A percentile compares a stretch with the other conserved stretches of the same genome.
These are phyloP conservation scores for Candida yuanshanica DNA, from an alignment of 805 yeast species.

Conservation along the genomic window DNA sequence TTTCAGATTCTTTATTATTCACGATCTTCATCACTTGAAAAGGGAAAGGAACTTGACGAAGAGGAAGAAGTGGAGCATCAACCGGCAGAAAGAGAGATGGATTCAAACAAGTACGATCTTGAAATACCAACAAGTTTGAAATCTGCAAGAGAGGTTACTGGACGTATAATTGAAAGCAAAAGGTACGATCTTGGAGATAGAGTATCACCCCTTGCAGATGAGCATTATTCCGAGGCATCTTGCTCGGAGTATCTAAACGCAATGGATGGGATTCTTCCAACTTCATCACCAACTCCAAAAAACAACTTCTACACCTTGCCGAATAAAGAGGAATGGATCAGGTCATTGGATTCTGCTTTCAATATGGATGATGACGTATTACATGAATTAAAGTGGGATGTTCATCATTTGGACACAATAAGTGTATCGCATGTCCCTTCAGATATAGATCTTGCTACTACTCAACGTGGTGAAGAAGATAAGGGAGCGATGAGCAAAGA, in stretches of 20 bases:
- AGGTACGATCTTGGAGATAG: not conserved
- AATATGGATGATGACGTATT: slow-evolving; percentile 15
- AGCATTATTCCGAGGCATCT: slow-evolving; percentile 7
- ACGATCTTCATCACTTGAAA: no score
- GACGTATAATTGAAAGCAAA: not conserved
- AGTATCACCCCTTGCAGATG: not conserved
- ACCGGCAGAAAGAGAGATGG: not conserved
- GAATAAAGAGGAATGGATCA: slow-evolving; percentile 14
- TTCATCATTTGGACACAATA: not conserved
- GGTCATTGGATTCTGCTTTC: slow-evolving; percentile 15
- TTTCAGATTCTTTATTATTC: not conserved
- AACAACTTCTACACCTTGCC: not conserved
- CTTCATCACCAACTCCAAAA: not conserved
- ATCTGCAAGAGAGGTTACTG: not conserved
- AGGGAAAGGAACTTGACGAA: no score
- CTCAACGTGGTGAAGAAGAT: not conserved
- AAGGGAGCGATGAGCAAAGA: not conserved
- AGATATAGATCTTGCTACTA: not conserved
- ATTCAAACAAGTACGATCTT: not conserved
- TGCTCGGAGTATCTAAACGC: slow-evolving; percentile 4
- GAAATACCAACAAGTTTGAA: not conserved
- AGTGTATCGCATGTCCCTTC: not conserved
- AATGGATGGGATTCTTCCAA: slow-evolving; percentile 2
- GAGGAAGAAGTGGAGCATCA: not conserved
- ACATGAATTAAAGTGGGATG: slow-evolving; percentile 7